Evolutionary conservation across 1,139 yeast species (phyloP), one percentile per base, ranked within the genome.

Genomic region (Candida buenavistaensis): DNA sequence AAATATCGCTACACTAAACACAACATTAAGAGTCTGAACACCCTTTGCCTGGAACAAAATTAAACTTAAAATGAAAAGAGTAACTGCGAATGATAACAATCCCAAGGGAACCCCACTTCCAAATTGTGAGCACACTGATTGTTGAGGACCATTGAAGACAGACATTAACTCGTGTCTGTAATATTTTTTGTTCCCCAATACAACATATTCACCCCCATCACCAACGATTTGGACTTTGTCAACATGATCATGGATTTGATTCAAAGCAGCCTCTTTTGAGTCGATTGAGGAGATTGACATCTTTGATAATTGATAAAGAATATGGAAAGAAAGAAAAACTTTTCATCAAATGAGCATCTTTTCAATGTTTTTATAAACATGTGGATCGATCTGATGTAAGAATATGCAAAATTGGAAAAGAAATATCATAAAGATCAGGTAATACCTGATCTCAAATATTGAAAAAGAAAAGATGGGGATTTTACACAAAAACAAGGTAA

Each of bases 101-200:
- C 84, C 85, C 41, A 78, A 59, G 6, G 86, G 83, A 24, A 78
- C 77, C 1, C 85, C 82, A 47, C 79, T 78, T 24, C 74, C 82
- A 38, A 68, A 55, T 33, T 59, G 44, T 33, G 57, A 50, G 14
- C 39, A 45, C 23, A 70, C 66, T 33, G 53, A 57, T 22, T 15
- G 16, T 6, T 23, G 15, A 29, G 16, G n/a, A 6, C 65, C 62
- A 0, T 59, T 36, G 14, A 51, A 45, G 13, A 60, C 67, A 3
- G 61, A 60, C 19, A 19, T 26, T 4, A 34, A 19, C 6, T 35
- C 75, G 33, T 57, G 55, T 32, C 55, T 53, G 33, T 55, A 53
- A 47, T 56, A 67, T 33, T 55, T 60, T 27, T 54, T 55, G 35
- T 56, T 52, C 3, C 69, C 72, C 24, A 66, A 50, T 4, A 50